These are phyloP conservation scores for Trichoderma sp. DNA, from an alignment of 2,329 filamentous ascomycete species.

Conservation along the genomic window DNA sequence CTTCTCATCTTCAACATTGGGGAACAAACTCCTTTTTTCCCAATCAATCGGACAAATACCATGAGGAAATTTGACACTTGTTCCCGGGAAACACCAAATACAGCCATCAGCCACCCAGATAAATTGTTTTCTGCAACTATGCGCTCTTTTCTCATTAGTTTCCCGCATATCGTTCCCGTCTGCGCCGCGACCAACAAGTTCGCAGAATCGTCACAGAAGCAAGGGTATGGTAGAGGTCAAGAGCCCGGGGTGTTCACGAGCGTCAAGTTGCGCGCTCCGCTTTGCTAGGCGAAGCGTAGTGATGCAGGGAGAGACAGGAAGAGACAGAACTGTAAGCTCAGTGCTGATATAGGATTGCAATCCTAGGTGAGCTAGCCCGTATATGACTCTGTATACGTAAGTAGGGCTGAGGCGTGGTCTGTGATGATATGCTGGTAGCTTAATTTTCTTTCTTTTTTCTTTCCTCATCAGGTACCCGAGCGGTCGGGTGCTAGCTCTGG, in stretches of 20 bases:
- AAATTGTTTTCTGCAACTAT: not conserved
- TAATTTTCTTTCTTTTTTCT: not conserved
- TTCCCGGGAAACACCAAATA: not conserved
- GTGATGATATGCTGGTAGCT: not conserved
- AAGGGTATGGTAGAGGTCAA: not conserved
- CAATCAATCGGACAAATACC: not conserved
- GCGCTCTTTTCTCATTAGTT: not conserved
- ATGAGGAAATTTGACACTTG: not conserved
- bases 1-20: not conserved
- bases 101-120: not conserved
- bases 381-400: not conserved
- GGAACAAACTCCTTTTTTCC: not conserved
- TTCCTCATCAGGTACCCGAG: not conserved
- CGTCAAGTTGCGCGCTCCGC: conserved; percentile 1
- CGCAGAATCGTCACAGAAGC: not conserved
- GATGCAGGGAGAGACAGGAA: not conserved
- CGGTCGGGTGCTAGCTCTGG: not conserved
- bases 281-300: not conserved
- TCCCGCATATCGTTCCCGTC: not conserved
- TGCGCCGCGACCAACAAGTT: not conserved
- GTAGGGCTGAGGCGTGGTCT: conserved; percentile 10
- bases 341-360: not conserved
- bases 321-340: not conserved
- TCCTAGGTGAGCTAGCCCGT: not conserved
- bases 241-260: not conserved